Evolutionary conservation across 345 rosid genomes (phyloP), one percentile per base, ranked within the genome.

Genomic region (Streptanthus diversifolius): DNA sequence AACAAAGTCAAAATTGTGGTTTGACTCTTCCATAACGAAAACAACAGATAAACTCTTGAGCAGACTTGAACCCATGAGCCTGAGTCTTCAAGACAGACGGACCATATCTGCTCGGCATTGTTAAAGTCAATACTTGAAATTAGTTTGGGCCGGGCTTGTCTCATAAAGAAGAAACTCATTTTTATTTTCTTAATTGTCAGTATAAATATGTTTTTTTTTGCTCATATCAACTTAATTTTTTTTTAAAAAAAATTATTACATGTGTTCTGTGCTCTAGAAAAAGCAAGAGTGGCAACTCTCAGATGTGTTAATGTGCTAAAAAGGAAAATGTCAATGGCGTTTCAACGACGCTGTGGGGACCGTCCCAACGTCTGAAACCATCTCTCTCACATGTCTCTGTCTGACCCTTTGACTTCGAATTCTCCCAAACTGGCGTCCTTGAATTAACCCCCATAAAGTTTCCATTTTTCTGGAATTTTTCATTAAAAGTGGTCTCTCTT

Each of bases 311-410:
- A 7, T 60, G 48, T 37, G 32, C 11, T 60, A 17, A 63, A 19
- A 52, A 52, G 52, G 25, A 24, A 59, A 68, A 75, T 68, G 63
- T 75, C 74, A 75, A 68, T 62, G 70, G 64, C 70, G 51, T 53
- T 75, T 75, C 74, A 68, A 61, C 74, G 44, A 43, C 49, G 25
- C 37, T 19, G 52, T 59, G 44, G 64, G 48, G 58, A 68, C 73
- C 68, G 12, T 36, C 57, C 53, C 7, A 59, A 66, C 53, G 61
- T 58, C 69, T 41, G 41, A 52, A 68, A 41, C 71, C 30, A 45
- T 39, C 51, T 66, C 5, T 68, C 21, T 44, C 48, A n/a, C n/a
- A n/a, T 21, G 0, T 63, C 43, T 35, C 49, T 18, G 10, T 44
- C 45, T 30, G n/a, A 57, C 17, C 55, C 36, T 61, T 51, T 36